Evolutionary conservation across 129 eudicot genomes (phyloP).

Genomic region (Escallonia herrerae): DNA sequence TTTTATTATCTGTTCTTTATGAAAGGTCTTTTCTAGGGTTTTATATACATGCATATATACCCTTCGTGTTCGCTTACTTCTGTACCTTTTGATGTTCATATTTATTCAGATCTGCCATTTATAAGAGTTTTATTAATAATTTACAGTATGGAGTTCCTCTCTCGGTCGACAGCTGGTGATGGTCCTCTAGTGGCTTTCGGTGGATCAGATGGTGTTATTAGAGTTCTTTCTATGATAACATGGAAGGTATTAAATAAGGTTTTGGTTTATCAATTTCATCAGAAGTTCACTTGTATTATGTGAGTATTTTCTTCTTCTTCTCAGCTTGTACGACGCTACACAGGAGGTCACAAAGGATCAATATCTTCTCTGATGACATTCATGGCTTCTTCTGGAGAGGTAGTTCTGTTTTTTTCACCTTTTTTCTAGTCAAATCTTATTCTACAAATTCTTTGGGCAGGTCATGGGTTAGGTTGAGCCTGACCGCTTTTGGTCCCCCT

Average conservation of each 20-base stretch:
- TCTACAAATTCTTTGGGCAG: background rate
- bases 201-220: slow-evolving; percentile 92
- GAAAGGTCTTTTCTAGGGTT: no score
- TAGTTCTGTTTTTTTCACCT: slow-evolving; percentile 12
- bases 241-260: slow-evolving; percentile 62
- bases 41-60: no score
- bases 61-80: no score
- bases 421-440: background rate
- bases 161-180: slow-evolving; percentile 64
- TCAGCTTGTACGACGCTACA: slow-evolving; percentile 94
- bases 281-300: slow-evolving; percentile 8
- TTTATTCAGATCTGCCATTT: background rate
- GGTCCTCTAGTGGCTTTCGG: slow-evolving; percentile 98
- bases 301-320: slow-evolving; percentile 17
- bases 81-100: no score
- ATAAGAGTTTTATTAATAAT: background rate
- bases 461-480: no score
- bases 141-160: slow-evolving; percentile 94
- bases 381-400: slow-evolving; percentile 96
- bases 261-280: background rate
- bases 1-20: no score
- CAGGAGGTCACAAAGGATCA: slow-evolving; percentile 95
- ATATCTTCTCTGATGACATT: slow-evolving; percentile 93
- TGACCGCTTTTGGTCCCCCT: no score
- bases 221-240: slow-evolving; percentile 95